phyloP scores from a whole-genome alignment of 192 early-diverging fungal genomes.

The Spinellus fusiger region DNA sequence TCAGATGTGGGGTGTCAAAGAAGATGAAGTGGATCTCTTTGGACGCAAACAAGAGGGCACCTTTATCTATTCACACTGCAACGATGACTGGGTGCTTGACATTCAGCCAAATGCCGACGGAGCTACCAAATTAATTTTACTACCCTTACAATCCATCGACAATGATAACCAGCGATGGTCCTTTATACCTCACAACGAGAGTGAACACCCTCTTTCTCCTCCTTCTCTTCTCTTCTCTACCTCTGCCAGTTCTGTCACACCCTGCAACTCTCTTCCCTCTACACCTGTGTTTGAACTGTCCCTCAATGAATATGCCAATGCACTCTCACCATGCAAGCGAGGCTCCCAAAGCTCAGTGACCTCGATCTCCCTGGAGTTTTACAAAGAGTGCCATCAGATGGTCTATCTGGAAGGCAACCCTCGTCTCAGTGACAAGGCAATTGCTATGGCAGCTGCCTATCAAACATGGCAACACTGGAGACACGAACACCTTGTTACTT shows the following conservation, averaged over 20 bases:
- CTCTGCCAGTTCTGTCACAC: neutral
- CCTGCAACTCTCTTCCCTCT: neutral
- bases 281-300: neutral
- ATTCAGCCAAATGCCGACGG: conserved; percentile 10
- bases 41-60: conserved; percentile 12
- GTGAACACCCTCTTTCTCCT: conserved; percentile 4
- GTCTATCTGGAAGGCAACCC: conserved; percentile 18
- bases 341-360: conserved; percentile 18
- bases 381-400: conserved; percentile 22
- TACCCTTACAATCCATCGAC: conserved; percentile 19
- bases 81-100: conserved; percentile 30
- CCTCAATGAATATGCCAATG: neutral
- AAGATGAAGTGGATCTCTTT: conserved; percentile 8
- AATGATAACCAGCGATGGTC: conserved; percentile 28
- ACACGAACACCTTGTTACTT: conserved; percentile 1
- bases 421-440: conserved; percentile 26
- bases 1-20: conserved; percentile 22
- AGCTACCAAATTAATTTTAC: conserved; percentile 11
- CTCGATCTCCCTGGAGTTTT: conserved; percentile 15
- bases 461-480: conserved; percentile 29
- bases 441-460: conserved; percentile 32
- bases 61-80: conserved; percentile 21
- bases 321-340: conserved; percentile 18
- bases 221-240: neutral
- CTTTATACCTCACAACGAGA: conserved; percentile 5